These are phyloP conservation scores for Exophiala dermatitidis DNA, from an alignment of 2,329 filamentous ascomycete genomes.

Conservation along the genomic window DNA sequence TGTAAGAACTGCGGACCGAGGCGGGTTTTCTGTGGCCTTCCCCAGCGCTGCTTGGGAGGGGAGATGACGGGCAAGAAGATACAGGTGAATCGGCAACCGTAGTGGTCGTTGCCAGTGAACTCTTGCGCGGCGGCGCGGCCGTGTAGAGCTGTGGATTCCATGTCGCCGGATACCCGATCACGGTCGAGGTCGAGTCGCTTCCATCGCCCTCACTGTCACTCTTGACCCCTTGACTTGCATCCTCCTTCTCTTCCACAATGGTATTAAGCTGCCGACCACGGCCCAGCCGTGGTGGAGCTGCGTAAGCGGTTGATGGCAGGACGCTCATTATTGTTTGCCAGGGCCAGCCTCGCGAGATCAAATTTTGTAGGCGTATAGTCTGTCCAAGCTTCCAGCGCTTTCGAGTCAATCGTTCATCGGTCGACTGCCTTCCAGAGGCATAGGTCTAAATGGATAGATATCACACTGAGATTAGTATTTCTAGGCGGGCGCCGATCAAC, in stretches of 20 bases:
- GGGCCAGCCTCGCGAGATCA: conserved; percentile 17
- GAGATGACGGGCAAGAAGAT: conserved; percentile 39
- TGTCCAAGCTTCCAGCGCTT: background rate
- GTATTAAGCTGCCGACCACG: conserved; percentile 56
- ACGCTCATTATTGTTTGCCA: conserved; percentile 29
- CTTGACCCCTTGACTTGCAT: conserved; percentile 27
- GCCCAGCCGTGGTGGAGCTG: conserved; percentile 50
- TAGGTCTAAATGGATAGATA: background rate
- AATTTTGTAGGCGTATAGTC: background rate
- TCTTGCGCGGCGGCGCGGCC: conserved; percentile 16
- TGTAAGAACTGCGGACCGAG: conserved; percentile 57
- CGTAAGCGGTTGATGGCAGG: conserved; percentile 46
- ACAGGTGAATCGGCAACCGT: conserved; percentile 24
- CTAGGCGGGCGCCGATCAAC: conserved; percentile 19
- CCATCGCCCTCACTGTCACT: conserved; percentile 35
- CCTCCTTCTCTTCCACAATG: conserved; percentile 52
- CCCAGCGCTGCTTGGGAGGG: conserved; percentile 54
- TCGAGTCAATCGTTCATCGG: conserved; percentile 5
- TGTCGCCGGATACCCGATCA: conserved; percentile 29
- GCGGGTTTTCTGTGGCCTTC: conserved; percentile 44
- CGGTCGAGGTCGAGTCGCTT: conserved; percentile 33
- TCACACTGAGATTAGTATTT: conserved; percentile 18
- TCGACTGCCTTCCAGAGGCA: conserved; percentile 3
- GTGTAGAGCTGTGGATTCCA: conserved; percentile 28
- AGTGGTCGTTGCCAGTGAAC: conserved; percentile 14